phyloP scores from a whole-genome alignment of 495 filamentous ascomycete species.

The Cenococcum geophilum region DNA sequence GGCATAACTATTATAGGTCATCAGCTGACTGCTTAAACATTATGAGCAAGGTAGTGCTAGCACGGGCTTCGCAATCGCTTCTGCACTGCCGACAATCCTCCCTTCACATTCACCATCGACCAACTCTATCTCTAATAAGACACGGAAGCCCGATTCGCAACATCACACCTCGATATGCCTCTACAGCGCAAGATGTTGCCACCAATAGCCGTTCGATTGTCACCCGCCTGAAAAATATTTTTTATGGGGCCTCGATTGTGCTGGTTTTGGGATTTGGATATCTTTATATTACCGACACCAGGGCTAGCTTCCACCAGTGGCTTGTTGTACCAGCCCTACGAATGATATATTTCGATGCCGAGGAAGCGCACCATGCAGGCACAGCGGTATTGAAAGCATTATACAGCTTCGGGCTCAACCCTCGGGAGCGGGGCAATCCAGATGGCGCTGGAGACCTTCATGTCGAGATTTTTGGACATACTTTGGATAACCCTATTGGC shows the following conservation, averaged over 20 bases:
- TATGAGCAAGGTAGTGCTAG: neutral
- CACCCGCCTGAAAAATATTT: slow-evolving; percentile 44
- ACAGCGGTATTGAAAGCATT: slow-evolving; percentile 61
- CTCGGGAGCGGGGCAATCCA: slow-evolving; percentile 63
- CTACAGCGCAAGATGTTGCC: slow-evolving; percentile 25
- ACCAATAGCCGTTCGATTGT: slow-evolving; percentile 35
- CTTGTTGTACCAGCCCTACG: slow-evolving; percentile 70
- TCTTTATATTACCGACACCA: slow-evolving; percentile 83
- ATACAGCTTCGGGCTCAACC: slow-evolving; percentile 54
- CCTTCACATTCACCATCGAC: neutral
- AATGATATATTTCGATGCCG: slow-evolving; percentile 69
- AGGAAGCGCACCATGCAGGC: slow-evolving; percentile 80
- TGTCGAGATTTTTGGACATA: slow-evolving; percentile 70
- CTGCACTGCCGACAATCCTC: neutral
- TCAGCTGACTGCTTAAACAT: neutral
- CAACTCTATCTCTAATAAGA: neutral
- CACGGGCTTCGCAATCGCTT: neutral
- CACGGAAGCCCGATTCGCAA: neutral
- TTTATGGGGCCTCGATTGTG: slow-evolving; percentile 53
- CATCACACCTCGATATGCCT: slow-evolving; percentile 2
- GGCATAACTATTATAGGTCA: neutral
- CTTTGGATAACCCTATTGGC: slow-evolving; percentile 75
- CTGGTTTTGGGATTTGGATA: slow-evolving; percentile 52
- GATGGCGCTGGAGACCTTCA: slow-evolving; percentile 48
- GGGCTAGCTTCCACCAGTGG: slow-evolving; percentile 77